Conservation (phyloP, 768 basidiomycete genomes). For the Leccinum pellstonianum region DNA sequence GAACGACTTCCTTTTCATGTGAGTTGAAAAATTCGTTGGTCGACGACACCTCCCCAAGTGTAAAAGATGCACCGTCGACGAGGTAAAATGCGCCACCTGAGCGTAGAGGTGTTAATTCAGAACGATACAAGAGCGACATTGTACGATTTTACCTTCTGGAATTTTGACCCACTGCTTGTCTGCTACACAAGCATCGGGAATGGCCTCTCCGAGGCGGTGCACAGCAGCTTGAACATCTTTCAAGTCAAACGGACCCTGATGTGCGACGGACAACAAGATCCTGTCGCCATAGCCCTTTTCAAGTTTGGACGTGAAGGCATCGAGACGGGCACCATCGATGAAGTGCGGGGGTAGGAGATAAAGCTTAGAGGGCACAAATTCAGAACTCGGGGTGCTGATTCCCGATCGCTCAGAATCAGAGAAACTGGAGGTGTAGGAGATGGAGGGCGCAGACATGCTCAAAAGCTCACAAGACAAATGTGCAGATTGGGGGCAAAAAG, state of each 20-base stretch:
- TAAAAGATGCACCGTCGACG: slow-evolving; percentile 9
- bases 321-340: slow-evolving; percentile 13
- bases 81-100: slow-evolving; percentile 21
- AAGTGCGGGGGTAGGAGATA: slow-evolving; percentile 27
- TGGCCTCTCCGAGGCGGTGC: slow-evolving; percentile 7
- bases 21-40: slow-evolving; percentile 17
- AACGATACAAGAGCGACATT: background rate
- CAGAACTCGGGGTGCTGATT: slow-evolving; percentile 26
- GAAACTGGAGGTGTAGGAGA: slow-evolving; percentile 11
- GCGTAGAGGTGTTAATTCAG: background rate
- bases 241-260: slow-evolving; percentile 10
- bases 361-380: slow-evolving; percentile 18
- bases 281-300: slow-evolving; percentile 30
- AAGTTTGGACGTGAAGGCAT: slow-evolving; percentile 20
- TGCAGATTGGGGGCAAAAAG: slow-evolving; percentile 9
- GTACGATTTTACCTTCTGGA: slow-evolving; percentile 14
- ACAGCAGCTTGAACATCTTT: slow-evolving; percentile 12
- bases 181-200: slow-evolving; percentile 9
- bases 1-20: slow-evolving; percentile 3
- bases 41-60: slow-evolving; percentile 12
- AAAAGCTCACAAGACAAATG: slow-evolving; percentile 2
- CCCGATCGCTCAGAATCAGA: slow-evolving; percentile 21
- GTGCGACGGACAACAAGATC: slow-evolving; percentile 24
- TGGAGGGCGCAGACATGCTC: slow-evolving; percentile 22
- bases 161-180: slow-evolving; percentile 23